Evolutionary conservation across 2,329 filamentous ascomycete genomes (phyloP).

Genomic region (Aspergillus udagawae): DNA sequence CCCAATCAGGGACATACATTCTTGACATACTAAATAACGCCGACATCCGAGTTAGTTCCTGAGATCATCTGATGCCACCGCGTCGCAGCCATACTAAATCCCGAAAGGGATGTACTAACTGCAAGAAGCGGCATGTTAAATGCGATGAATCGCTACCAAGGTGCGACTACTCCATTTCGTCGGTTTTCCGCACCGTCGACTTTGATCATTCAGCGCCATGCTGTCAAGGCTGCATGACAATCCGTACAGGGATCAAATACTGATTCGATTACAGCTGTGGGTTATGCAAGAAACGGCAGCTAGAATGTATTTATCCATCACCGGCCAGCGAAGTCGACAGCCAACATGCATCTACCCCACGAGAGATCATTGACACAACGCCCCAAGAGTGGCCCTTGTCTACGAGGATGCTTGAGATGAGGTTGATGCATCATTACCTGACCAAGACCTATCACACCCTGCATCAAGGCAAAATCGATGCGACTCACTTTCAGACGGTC

Average conservation of each 20-base stretch:
- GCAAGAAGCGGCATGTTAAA: slow-evolving; percentile 39
- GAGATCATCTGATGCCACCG: slow-evolving; percentile 21
- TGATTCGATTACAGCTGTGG: slow-evolving; percentile 11
- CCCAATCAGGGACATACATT: background rate
- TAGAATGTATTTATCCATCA: slow-evolving; percentile 33
- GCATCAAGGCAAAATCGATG: slow-evolving; percentile 26
- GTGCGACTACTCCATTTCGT: slow-evolving; percentile 7
- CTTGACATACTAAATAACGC: background rate
- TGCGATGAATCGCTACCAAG: slow-evolving; percentile 36
- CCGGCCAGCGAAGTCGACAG: slow-evolving; percentile 21
- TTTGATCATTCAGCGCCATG: background rate
- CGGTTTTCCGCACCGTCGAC: background rate
- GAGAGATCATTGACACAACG: slow-evolving; percentile 14
- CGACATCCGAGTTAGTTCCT: background rate
- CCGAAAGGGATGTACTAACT: slow-evolving; percentile 37
- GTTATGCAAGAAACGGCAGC: slow-evolving; percentile 34
- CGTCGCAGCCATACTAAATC: slow-evolving; percentile 38
- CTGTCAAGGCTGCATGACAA: background rate
- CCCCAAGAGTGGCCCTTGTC: slow-evolving; percentile 13
- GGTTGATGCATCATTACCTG: slow-evolving; percentile 37
- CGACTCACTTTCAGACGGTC: slow-evolving; percentile 31
- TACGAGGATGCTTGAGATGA: slow-evolving; percentile 31
- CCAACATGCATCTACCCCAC: slow-evolving; percentile 17
- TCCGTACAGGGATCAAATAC: background rate
- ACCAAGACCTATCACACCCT: slow-evolving; percentile 34